phyloP scores from a whole-genome alignment of 2,329 filamentous ascomycete species.

The Ceratocystis variospora region DNA sequence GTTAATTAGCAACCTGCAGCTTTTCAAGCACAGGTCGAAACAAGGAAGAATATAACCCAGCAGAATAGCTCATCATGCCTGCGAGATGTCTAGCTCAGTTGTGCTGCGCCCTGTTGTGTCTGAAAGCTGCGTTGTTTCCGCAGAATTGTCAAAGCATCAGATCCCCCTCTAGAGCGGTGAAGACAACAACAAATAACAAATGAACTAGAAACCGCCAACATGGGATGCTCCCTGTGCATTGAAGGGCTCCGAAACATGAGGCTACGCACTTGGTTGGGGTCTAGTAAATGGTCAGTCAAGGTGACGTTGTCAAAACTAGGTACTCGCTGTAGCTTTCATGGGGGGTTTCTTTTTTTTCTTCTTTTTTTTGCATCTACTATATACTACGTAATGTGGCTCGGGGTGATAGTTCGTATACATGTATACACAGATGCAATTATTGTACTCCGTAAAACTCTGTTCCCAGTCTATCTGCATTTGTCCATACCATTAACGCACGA shows the following conservation, averaged over 20 bases:
- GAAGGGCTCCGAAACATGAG: neutral
- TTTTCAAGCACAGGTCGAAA: slow-evolving; percentile 6
- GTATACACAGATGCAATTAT: neutral
- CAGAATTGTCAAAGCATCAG: neutral
- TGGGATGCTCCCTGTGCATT: neutral
- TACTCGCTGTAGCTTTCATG: neutral
- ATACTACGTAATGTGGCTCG: no score
- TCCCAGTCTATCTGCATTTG: neutral
- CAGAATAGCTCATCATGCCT: neutral
- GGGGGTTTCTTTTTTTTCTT: neutral
- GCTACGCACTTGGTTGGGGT: neutral
- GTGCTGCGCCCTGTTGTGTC: neutral
- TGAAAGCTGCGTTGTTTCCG: neutral
- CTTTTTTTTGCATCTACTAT: neutral
- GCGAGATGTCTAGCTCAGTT: neutral
- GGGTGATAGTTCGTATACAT: neutral
- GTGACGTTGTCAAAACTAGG: neutral
- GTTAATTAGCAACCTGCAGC: slow-evolving; percentile 10
- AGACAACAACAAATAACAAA: neutral
- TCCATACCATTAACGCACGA: neutral
- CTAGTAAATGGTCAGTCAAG: no score
- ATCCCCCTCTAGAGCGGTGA: neutral
- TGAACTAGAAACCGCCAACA: neutral
- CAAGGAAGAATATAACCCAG: neutral
- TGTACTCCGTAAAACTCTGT: neutral